Evolutionary conservation across 2,329 filamentous ascomycete species (phyloP).

Genomic region (Diaporthe velutina): DNA sequence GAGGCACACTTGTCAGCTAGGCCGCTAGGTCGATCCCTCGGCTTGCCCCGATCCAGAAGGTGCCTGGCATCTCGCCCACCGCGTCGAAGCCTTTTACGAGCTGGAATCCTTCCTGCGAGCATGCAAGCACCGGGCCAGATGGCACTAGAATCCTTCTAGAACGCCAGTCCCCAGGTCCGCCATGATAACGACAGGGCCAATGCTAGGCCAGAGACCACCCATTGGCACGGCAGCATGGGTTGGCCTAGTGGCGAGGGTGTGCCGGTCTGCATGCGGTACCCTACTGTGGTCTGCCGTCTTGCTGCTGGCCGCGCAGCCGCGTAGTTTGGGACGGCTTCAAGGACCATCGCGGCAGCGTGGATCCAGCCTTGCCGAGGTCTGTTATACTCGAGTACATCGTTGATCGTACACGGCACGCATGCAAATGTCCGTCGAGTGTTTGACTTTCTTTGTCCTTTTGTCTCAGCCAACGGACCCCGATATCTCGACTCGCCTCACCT

Average conservation of each 20-base stretch:
- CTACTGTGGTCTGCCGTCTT: not conserved
- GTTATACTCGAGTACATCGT: too few relatives aligned
- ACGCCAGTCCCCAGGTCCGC: not conserved
- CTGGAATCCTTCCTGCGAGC: constrained; percentile 10
- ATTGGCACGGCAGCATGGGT: not conserved
- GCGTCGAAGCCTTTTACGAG: not conserved
- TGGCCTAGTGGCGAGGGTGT: not conserved
- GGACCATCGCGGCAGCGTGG: not conserved
- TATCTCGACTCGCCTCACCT: too few relatives aligned
- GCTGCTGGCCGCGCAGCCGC: not conserved
- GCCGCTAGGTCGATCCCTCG: constrained; percentile 20
- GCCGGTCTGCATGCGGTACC: not conserved
- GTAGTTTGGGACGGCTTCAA: not conserved
- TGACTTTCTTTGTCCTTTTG: not conserved
- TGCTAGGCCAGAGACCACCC: not conserved
- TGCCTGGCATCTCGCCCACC: not conserved
- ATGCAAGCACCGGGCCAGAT: not conserved
- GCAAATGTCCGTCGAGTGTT: too few relatives aligned
- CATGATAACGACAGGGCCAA: constrained; percentile 21
- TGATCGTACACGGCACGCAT: not conserved
- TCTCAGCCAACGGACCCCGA: not conserved
- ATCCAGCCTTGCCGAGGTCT: constrained; percentile 12
- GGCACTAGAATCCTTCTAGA: constrained; percentile 37
- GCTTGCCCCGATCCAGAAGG: constrained; percentile 27
- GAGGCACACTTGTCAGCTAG: constrained; percentile 29